A percentile compares a stretch with the other conserved stretches of the same genome.
Conservation (phyloP, 1,284 basidiomycete genomes). For the Tetrapyrgos nigripes region DNA sequence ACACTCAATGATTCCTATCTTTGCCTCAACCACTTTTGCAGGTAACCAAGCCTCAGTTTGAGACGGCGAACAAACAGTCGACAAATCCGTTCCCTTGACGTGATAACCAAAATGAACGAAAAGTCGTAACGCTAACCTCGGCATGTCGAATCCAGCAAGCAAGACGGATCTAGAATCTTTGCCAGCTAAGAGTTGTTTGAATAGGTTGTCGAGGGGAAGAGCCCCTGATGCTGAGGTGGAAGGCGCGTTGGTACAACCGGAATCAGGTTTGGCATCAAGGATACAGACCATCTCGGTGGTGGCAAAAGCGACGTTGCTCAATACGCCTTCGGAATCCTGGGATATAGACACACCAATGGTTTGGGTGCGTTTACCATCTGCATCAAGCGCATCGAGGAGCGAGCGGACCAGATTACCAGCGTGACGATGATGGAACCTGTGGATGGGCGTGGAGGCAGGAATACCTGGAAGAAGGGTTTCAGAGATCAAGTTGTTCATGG, state of each 20-base stretch:
- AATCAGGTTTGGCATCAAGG: not conserved
- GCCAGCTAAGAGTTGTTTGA: not conserved
- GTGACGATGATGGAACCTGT: not conserved
- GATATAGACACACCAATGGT: conserved; percentile 8
- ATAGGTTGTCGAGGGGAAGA: not conserved
- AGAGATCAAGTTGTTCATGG: not conserved
- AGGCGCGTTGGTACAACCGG: not conserved
- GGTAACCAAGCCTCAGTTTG: conserved; percentile 29
- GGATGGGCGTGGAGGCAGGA: not conserved
- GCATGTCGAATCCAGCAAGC: conserved; percentile 41
- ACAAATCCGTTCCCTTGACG: conserved; percentile 39
- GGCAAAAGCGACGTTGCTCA: conserved; percentile 4
- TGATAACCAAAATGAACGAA: conserved; percentile 26
- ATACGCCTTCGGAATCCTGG: not conserved
- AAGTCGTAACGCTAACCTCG: conserved; percentile 34
- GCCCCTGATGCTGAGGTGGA: not conserved
- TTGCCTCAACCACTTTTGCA: conserved; percentile 30
- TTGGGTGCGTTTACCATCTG: not conserved
- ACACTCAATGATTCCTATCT: conserved; percentile 7
- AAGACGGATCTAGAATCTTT: not conserved
- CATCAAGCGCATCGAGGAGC: not conserved
- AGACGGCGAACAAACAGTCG: conserved; percentile 29
- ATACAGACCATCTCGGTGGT: not conserved
- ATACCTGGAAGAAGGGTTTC: not conserved
- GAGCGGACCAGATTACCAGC: not conserved